These are phyloP conservation scores for Lanmaoa pseudosensibilis DNA, from an alignment of 768 basidiomycete species.

Conservation along the genomic window DNA sequence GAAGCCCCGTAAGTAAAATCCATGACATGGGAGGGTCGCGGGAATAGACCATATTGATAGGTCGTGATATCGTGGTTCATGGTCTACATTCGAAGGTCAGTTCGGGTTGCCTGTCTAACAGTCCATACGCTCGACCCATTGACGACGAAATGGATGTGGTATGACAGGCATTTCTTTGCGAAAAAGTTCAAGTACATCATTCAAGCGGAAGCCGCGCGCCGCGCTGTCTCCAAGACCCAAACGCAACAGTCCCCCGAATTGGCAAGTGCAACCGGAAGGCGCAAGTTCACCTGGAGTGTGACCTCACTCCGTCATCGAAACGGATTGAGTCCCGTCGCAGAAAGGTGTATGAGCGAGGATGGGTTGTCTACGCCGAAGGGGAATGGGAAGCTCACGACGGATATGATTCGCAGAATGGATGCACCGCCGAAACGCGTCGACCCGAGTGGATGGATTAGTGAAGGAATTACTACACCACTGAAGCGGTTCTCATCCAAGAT, in stretches of 20 bases:
- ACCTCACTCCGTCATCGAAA: constrained; percentile 34
- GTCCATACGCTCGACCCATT: too few relatives aligned
- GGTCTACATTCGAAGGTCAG: constrained; percentile 71
- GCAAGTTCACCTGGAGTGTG: constrained; percentile 30
- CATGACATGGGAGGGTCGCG: neutral
- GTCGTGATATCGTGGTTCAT: constrained; percentile 81
- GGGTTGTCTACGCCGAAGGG: constrained; percentile 11
- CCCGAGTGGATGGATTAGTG: constrained; percentile 71
- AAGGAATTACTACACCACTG: constrained; percentile 36
- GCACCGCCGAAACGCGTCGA: constrained; percentile 66
- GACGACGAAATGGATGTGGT: neutral
- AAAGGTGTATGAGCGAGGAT: constrained; percentile 20
- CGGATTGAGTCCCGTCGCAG: constrained; percentile 28
- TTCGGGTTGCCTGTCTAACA: neutral
- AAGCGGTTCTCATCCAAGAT: constrained; percentile 15
- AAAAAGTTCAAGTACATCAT: constrained; percentile 63
- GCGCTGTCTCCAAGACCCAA: constrained; percentile 22
- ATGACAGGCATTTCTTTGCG: constrained; percentile 65
- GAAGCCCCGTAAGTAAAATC: constrained; percentile 61
- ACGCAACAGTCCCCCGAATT: constrained; percentile 21
- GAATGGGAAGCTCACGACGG: constrained; percentile 49
- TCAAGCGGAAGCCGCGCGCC: constrained; percentile 41
- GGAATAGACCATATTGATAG: constrained; percentile 33
- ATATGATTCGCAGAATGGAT: constrained; percentile 79
- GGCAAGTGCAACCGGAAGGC: constrained; percentile 17